Percentiles rank a stretch among this genome's conserved stretches.
phyloP scores from a whole-genome alignment of 768 basidiomycete genomes.

The Xerocomellus chrysenteron region DNA sequence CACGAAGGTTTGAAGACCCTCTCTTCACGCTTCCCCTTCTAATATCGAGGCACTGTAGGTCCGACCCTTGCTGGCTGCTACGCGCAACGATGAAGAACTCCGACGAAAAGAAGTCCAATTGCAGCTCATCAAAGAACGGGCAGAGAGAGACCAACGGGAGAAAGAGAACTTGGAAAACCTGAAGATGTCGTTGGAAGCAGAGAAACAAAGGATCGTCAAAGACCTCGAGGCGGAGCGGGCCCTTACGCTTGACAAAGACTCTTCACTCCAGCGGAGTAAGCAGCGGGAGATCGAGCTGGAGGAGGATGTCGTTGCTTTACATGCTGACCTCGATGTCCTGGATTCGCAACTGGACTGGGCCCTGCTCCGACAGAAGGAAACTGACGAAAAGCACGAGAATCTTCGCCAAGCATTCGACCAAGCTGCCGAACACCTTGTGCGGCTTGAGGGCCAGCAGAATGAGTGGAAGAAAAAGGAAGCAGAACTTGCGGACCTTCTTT shows the following conservation, averaged over 20 bases:
- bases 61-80: constrained; percentile 89
- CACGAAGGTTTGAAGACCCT: constrained; percentile 61
- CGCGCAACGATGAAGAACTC: constrained; percentile 89
- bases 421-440: constrained; percentile 82
- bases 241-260: constrained; percentile 80
- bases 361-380: constrained; percentile 72
- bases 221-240: constrained; percentile 81
- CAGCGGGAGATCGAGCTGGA: constrained; percentile 81
- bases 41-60: constrained; percentile 48
- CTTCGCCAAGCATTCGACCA: constrained; percentile 75
- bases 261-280: constrained; percentile 78
- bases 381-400: constrained; percentile 73
- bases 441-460: constrained; percentile 74
- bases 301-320: constrained; percentile 78
- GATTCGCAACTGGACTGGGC: constrained; percentile 86
- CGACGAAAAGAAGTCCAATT: constrained; percentile 85
- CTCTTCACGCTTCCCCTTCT: background rate
- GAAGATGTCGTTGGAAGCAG: constrained; percentile 79
- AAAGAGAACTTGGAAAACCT: constrained; percentile 73
- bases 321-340: constrained; percentile 78
- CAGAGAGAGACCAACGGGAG: constrained; percentile 84
- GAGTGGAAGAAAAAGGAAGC: constrained; percentile 63
- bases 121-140: constrained; percentile 73
- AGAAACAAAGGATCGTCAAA: constrained; percentile 79
- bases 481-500: constrained; percentile 58